Evolutionary conservation across 2,329 filamentous ascomycete species (phyloP).

Genomic region (Penicillium sp.): DNA sequence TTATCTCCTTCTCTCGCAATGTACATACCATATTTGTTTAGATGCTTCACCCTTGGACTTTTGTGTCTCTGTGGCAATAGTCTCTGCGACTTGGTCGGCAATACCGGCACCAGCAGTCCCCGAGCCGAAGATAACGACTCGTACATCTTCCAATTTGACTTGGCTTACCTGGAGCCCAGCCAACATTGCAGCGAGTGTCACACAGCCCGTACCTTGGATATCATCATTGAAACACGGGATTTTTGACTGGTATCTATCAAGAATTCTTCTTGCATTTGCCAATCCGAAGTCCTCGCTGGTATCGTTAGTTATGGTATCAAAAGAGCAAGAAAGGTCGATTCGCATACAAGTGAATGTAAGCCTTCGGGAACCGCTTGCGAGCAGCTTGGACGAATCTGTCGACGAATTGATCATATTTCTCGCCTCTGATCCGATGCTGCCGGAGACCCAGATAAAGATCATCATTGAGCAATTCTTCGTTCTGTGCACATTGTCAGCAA

Average conservation of each 20-base stretch:
- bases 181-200: constrained; percentile 79
- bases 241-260: constrained; percentile 70
- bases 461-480: constrained; percentile 70
- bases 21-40: constrained; percentile 70
- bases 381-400: constrained; percentile 70
- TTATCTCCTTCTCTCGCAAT: background rate
- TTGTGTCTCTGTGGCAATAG: constrained; percentile 67
- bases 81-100: constrained; percentile 78
- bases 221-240: constrained; percentile 90
- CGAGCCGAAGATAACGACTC: constrained; percentile 74
- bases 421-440: constrained; percentile 64
- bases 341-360: constrained; percentile 73
- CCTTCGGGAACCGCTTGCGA: constrained; percentile 69
- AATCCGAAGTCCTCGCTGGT: constrained; percentile 75
- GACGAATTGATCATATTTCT: constrained; percentile 74
- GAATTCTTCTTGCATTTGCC: constrained; percentile 69
- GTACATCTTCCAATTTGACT: constrained; percentile 64
- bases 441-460: constrained; percentile 75
- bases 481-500: constrained; percentile 43
- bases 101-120: constrained; percentile 83
- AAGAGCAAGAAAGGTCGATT: background rate
- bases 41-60: constrained; percentile 72
- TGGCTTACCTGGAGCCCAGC: constrained; percentile 69
- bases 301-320: background rate
- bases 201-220: constrained; percentile 83